Percentiles rank a stretch among this genome's conserved stretches.
Evolutionary conservation across 345 rosid genomes (phyloP).

Genomic region (Hirschfeldia incana): DNA sequence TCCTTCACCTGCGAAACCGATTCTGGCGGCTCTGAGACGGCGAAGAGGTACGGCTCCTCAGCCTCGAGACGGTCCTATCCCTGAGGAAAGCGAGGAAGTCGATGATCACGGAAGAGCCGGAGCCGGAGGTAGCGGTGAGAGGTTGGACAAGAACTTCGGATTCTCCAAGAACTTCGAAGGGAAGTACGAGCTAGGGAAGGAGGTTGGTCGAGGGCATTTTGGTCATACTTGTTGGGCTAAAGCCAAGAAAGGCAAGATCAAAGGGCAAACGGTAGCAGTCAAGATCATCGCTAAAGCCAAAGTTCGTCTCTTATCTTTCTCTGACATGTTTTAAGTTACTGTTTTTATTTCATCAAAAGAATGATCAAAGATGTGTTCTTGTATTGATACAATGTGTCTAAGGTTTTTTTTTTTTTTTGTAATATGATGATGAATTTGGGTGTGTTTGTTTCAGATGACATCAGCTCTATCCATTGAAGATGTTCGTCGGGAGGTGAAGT

Average conservation of each 20-base stretch:
- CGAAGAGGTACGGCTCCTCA: slow-evolving; percentile 49
- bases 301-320: slow-evolving; percentile 31
- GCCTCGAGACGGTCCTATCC: slow-evolving; percentile 66
- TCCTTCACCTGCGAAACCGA: slow-evolving; percentile 97
- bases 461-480: slow-evolving; percentile 83
- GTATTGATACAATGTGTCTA: slow-evolving; percentile 1
- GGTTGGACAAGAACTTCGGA: slow-evolving; percentile 84
- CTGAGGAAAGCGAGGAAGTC: slow-evolving; percentile 49
- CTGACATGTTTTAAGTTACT: not conserved
- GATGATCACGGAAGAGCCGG: slow-evolving; percentile 26
- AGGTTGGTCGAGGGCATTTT: slow-evolving; percentile 96
- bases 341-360: too few relatives aligned
- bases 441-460: slow-evolving; percentile 71
- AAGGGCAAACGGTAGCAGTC: slow-evolving; percentile 80
- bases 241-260: slow-evolving; percentile 78
- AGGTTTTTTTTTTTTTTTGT: not conserved
- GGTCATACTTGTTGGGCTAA: slow-evolving; percentile 95
- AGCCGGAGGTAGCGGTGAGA: slow-evolving; percentile 35
- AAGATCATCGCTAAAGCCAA: slow-evolving; percentile 92
- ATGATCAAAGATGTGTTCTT: not conserved
- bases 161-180: slow-evolving; percentile 72
- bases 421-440: not conserved
- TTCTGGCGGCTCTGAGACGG: slow-evolving; percentile 66
- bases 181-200: slow-evolving; percentile 80
- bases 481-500: slow-evolving; percentile 91